These are phyloP conservation scores for Vaucheria bursata DNA, from an alignment of 352 stramenopile genomes.

Conservation along the genomic window DNA sequence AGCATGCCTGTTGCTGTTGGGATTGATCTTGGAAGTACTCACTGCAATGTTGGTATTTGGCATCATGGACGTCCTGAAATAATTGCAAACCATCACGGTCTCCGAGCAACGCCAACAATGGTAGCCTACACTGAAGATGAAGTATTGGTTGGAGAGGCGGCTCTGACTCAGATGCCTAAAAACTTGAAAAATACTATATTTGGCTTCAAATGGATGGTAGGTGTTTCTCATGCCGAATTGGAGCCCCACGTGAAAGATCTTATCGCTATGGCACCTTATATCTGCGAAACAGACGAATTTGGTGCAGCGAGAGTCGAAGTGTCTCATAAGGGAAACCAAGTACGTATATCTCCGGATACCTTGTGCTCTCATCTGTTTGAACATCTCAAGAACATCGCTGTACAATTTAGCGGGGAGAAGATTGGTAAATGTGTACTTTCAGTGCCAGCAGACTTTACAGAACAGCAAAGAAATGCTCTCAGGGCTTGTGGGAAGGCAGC, in stretches of 20 bases:
- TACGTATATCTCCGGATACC: slow-evolving; percentile 19
- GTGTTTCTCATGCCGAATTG: slow-evolving; percentile 24
- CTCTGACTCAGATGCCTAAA: slow-evolving; percentile 42
- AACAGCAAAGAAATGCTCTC: slow-evolving; percentile 30
- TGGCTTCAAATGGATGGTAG: slow-evolving; percentile 45
- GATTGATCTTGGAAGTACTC: slow-evolving; percentile 39
- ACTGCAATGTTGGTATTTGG: slow-evolving; percentile 42
- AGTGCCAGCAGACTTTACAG: slow-evolving; percentile 32
- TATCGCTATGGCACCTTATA: slow-evolving; percentile 31
- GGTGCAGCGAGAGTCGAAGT: slow-evolving; percentile 35
- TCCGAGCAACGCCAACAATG: slow-evolving; percentile 36
- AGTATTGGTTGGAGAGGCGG: slow-evolving; percentile 40
- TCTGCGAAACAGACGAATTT: slow-evolving; percentile 13
- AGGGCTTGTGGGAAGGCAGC: slow-evolving; percentile 21
- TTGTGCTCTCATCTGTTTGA: slow-evolving; percentile 36
- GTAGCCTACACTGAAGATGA: slow-evolving; percentile 41
- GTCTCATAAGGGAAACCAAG: slow-evolving; percentile 33
- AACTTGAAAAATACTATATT: slow-evolving; percentile 39
- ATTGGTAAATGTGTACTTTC: slow-evolving; percentile 35
- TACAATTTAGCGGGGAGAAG: slow-evolving; percentile 25
- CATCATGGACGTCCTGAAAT: slow-evolving; percentile 39
- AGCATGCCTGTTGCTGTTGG: no score
- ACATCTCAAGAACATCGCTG: slow-evolving; percentile 35
- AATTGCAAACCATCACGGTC: slow-evolving; percentile 42
- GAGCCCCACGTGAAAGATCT: slow-evolving; percentile 40